Base-by-base conservation (phyloP, 148 eudicot species). In the Persicaria tinctoria region DNA sequence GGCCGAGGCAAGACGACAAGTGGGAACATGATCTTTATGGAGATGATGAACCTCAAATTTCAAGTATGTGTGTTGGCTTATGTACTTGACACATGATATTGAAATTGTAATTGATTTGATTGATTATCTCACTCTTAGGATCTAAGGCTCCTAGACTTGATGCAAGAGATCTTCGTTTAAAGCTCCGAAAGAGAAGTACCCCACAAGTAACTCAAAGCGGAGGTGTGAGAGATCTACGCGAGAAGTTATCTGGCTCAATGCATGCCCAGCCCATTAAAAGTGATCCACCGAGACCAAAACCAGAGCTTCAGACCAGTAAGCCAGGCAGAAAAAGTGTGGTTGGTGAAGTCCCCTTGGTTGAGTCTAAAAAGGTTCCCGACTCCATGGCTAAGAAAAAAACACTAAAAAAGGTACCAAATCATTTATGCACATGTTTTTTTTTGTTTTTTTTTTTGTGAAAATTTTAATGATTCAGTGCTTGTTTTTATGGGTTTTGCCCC, bases 1-100 rank as follows among this genome's bases (percentile, higher is more conserved):
- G 96, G 87, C 96, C 80, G 73, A 86, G 98, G 79, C 90, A 89
- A 73, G 98, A 89, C 76, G 96, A 90, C 85, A 90, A 93, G 80
- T 93, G 98, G 98, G 92, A 87, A 70, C 96, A 93, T 82, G 93
- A 93, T 80, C 90, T 93, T 73, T 90, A 73, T 9, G 63, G 18
- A 46, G 83, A 80, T 12, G 77, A 77, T 47, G 89, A 54, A 53
- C 85, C 88, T 41, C 89, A 83, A 73, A 75, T 83, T 69, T 80
- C 83, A 81, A 76, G 93, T 93, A 87, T 64, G 88, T 51, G 2
- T 41, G 12, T 14, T 76, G 60, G 50, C 77, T 78, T 79, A 69
- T 53, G 73, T 62, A 38, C 73, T 54, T 46, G 46, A 51, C 32
- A 20, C 16, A 38, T 41, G 12, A 13, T 38, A 68, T 68, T 68